phyloP scores from a whole-genome alignment of 1,284 basidiomycete genomes.

The Xerocomus minutiporus region DNA sequence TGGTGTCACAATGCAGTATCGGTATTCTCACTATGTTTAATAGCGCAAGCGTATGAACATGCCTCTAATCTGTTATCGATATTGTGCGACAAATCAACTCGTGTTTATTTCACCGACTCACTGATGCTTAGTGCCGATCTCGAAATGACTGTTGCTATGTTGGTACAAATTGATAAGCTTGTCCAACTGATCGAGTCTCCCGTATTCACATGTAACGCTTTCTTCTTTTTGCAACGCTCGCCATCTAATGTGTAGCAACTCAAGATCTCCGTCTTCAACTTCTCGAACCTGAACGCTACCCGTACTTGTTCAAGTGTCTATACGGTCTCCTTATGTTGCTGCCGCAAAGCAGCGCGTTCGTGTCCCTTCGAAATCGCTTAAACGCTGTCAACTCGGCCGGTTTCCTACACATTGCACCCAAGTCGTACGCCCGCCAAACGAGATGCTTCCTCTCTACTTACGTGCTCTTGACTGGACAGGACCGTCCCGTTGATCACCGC shows the following conservation, averaged over 20 bases:
- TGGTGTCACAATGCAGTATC: slow-evolving; percentile 99
- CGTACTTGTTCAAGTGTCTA: slow-evolving; percentile 94
- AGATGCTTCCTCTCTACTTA: background rate
- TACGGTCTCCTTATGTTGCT: slow-evolving; percentile 97
- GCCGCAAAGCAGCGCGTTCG: slow-evolving; percentile 95
- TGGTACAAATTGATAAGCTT: slow-evolving; percentile 97
- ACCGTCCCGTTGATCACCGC: slow-evolving; percentile 35
- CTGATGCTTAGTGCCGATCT: slow-evolving; percentile 72
- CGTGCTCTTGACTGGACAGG: slow-evolving; percentile 8
- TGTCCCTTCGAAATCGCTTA: slow-evolving; percentile 89
- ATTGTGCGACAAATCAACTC: slow-evolving; percentile 59
- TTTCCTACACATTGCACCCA: slow-evolving; percentile 83
- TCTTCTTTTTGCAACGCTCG: background rate
- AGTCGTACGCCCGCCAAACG: slow-evolving; percentile 50
- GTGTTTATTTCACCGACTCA: slow-evolving; percentile 4
- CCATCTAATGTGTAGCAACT: slow-evolving; percentile 7
- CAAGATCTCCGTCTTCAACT: slow-evolving; percentile 93
- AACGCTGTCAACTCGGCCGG: slow-evolving; percentile 95
- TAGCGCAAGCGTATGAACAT: slow-evolving; percentile 98
- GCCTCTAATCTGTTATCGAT: slow-evolving; percentile 96
- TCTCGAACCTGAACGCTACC: slow-evolving; percentile 94
- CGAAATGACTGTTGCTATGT: slow-evolving; percentile 90
- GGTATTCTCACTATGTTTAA: slow-evolving; percentile 90
- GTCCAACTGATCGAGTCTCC: slow-evolving; percentile 98
- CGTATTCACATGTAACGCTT: slow-evolving; percentile 86